phyloP scores from a whole-genome alignment of 805 yeast species.

The Yarrowia divulgata region DNA sequence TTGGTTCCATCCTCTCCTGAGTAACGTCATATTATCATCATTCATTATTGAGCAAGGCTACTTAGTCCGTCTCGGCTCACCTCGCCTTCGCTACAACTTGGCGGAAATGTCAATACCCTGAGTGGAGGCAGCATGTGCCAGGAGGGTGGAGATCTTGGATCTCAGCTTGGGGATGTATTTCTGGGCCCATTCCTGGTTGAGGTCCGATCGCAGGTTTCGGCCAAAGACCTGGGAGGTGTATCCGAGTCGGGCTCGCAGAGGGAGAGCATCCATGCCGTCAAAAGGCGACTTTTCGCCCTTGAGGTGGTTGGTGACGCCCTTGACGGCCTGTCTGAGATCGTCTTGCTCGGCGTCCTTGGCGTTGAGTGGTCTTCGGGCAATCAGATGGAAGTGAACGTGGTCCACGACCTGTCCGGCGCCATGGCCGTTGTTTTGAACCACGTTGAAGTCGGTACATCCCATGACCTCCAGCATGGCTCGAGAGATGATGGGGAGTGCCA shows the following conservation, averaged over 20 bases:
- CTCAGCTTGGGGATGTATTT: constrained; percentile 41
- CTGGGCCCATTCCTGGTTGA: constrained; percentile 45
- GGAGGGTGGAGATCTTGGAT: constrained; percentile 40
- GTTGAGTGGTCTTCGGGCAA: constrained; percentile 61
- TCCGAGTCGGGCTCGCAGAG: constrained; percentile 42
- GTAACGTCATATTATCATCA: background rate
- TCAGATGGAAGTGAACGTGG: constrained; percentile 90
- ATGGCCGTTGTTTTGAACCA: constrained; percentile 66
- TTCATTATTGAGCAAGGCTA: background rate
- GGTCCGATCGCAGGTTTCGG: constrained; percentile 49
- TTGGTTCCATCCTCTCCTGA: background rate
- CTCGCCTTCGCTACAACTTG: background rate
- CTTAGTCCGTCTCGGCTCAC: background rate
- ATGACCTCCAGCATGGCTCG: constrained; percentile 44
- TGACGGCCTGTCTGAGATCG: constrained; percentile 35
- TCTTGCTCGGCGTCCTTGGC: constrained; percentile 28
- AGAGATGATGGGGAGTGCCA: constrained; percentile 46
- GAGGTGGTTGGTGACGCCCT: constrained; percentile 24
- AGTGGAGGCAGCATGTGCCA: constrained; percentile 39
- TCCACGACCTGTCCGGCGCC: constrained; percentile 94
- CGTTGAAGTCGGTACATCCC: constrained; percentile 48
- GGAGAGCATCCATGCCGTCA: constrained; percentile 15
- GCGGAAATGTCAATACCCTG: constrained; percentile 39
- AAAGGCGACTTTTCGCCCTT: constrained; percentile 14
- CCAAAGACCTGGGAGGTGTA: constrained; percentile 48